Evolutionary conservation across 2,329 filamentous ascomycete genomes (phyloP), one percentile per base, ranked within the genome.

Genomic region (Fusarium pilosicola): DNA sequence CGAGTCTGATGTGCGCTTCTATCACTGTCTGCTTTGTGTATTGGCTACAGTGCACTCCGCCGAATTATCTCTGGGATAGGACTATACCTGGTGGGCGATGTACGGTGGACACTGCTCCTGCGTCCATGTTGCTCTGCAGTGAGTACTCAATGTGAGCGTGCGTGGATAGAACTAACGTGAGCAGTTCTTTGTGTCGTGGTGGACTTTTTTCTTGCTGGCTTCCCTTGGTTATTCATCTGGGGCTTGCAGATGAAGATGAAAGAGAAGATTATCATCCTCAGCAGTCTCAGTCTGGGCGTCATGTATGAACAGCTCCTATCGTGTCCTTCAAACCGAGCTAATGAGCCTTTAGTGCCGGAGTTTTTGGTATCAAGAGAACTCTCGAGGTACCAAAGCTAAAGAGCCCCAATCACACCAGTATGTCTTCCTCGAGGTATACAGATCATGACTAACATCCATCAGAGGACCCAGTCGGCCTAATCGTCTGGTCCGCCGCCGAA

Each of bases 171-270:
- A 4, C 66, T 76, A 45, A 76, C 4, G 0, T 1, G 11, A 3
- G 10, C 7, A 76, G 73, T 76, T 28, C 39, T 75, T 30, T 77
- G 76, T 14, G 77, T 83, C 2, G 69, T 82, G 12, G 76, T 78
- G 52, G 83, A 85, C 65, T 83, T 85, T 55, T 82, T 82, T 56
- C 84, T 82, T 12, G 82, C 82, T 51, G 62, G 79, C 0, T 83
- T 85, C 9, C 85, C 85, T 0, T 86, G 85, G 84, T 77, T 84
- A 3, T 79, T 86, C 13, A 81, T 86, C 28, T 85, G 84, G 83
- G 80, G 81, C 1, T 67, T 86, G 13, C 82, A 84, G 38, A 86
- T 86, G 83, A 82, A 83, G 20, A 80, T 76, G n/a, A 79, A 83
- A 22, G 84, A 86, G 46, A 86, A 85, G 75, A 79, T 85, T 30